Evolutionary conservation across 257 asterid species (phyloP), one percentile per base, ranked within the genome.

Genomic region (Ocimum tenuiflorum): DNA sequence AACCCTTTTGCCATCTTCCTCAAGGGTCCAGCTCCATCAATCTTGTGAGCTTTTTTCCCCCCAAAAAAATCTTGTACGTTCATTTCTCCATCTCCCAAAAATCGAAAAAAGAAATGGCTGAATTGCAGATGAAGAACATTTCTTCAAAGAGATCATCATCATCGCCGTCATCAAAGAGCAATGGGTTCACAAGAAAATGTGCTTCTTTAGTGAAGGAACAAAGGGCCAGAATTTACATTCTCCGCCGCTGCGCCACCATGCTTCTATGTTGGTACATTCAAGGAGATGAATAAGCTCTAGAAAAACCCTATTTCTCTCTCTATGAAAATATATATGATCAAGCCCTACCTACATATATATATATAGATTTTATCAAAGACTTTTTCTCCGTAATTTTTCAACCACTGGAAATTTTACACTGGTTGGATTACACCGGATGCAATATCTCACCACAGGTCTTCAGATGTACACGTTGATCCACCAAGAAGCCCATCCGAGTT

Each of bases 171-270:
- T 72, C 83, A 23, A 78, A 78, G 75, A 71, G 74, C 74, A 74
- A 59, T 70, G 82, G 94, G 0, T 85, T 90, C 82, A 79, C 90
- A 17, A 80, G 84, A 65, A 90, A 87, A 67, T 90, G 95, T 58
- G 87, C 88, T 14, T 79, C 86, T 50, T 67, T 90, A 51, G 87
- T 84, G 13, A 90, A 84, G 61, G 85, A 90, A 66, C 97, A 90
- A 73, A 65, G 96, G 18, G 95, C 88, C 6, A 58, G 96, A 58
- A 79, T 90, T 56, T 87, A 90, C 77, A 88, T 90, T 18, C 80
- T 90, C 72, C 95, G 97, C 27, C 95, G 95, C 3, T 87, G 96
- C 68, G 95, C 97, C 78, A 82, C 95, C 82, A 85, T 87, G 92
- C 83, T 90, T 54, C 81, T 79, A 23, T 86, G 97, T 73, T 90